Evolutionary conservation across 179 eudicot genomes (phyloP), one percentile per base, ranked within the genome.

Genomic region (Beta corolliflora): DNA sequence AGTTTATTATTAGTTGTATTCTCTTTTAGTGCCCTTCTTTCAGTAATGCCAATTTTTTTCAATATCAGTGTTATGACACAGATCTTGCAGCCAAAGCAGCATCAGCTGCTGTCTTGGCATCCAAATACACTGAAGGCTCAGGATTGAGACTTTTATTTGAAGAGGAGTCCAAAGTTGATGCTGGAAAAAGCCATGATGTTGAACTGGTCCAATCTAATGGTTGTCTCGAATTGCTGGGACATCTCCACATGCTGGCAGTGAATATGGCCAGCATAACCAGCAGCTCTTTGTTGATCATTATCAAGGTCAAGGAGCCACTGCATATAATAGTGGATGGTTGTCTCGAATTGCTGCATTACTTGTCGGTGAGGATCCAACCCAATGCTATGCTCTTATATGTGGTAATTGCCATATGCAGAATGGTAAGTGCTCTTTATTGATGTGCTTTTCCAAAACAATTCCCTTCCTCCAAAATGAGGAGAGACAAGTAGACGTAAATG

Each of bases 31-130:
- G 4, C 19, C 31, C 1, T 3, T 73, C 18, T 73, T 54, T 73
- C 9, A 14, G 10, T 25, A 73, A 53, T 5, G 7, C 36, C 64
- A 65, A 41, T 56, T 21, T 77, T 11, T 68, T 79, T 76, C 73
- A 63, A 46, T 89, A 45, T 89, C 95, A 95, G 98, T 90, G 90
- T 81, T 93, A 93, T 83, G 98, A 95, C 85, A 88, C 98, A 21
- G 98, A 93, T 75, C 98, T 98, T 84, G 98, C 98, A 72, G 98
- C 97, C 36, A 94, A 95, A 84, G 99, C 99, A 82, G 99, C 99
- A 48, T 98, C 99, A 77, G 97, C 99, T 19, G 79, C 91, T 36
- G 90, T 95, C 75, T 96, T 95, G 83, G 99, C 99, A 31, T 92
- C 98, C 66, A 95, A 94, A 84, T 79, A 94, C 85, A 94, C 97